These are phyloP conservation scores for Pestalotiopsis sp. DNA, from an alignment of 2,329 filamentous ascomycete species.

Conservation along the genomic window DNA sequence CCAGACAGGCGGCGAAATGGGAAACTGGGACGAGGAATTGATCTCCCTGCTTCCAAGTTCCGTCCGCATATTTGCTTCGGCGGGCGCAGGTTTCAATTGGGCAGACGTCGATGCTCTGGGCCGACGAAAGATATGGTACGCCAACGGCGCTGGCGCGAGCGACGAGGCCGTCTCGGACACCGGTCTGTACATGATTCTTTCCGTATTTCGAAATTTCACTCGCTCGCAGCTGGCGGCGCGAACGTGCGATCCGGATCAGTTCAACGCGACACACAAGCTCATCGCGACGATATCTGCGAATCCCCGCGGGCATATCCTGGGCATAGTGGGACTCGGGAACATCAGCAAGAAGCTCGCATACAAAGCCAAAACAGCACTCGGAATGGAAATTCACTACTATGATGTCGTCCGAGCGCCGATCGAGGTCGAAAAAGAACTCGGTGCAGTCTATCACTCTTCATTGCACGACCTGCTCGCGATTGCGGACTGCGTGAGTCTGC, in stretches of 20 bases:
- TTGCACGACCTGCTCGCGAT: conserved; percentile 26
- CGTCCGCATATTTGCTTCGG: conserved; percentile 63
- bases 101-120: conserved; percentile 54
- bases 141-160: conserved; percentile 41
- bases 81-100: conserved; percentile 68
- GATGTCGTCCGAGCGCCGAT: conserved; percentile 36
- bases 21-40: conserved; percentile 61
- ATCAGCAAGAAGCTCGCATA: conserved; percentile 46
- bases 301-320: conserved; percentile 46
- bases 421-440: conserved; percentile 29
- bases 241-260: conserved; percentile 37
- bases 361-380: conserved; percentile 44
- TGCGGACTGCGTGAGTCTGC: conserved; percentile 34
- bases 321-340: conserved; percentile 53
- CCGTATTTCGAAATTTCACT: conserved; percentile 50
- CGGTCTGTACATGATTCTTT: conserved; percentile 41
- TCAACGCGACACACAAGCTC: conserved; percentile 41
- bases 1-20: conserved; percentile 67
- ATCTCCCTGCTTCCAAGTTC: conserved; percentile 54
- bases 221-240: conserved; percentile 47
- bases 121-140: conserved; percentile 38
- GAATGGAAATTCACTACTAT: conserved; percentile 55
- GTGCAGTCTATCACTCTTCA: conserved; percentile 29
- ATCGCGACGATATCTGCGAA: conserved; percentile 49
- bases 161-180: conserved; percentile 45